Evolutionary conservation across 768 basidiomycete genomes (phyloP).

Genomic region (Dioszegia aurantiaca): DNA sequence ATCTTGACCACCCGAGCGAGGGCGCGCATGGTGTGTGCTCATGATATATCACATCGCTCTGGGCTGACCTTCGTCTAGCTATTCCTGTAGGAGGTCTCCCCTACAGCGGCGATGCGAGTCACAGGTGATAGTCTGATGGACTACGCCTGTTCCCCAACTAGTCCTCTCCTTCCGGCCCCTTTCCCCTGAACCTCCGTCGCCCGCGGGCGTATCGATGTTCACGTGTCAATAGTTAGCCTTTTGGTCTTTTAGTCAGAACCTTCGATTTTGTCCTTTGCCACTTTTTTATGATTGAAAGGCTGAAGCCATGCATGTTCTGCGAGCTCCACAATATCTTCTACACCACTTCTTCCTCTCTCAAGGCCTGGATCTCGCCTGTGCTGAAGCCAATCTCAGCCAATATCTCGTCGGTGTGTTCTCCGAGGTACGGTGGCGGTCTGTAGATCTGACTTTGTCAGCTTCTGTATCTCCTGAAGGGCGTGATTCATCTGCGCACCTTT

Average conservation of each 20-base stretch:
- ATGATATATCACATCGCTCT: neutral
- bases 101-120: conserved; percentile 2
- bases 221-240: neutral
- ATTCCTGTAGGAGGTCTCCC: neutral
- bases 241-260: neutral
- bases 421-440: conserved; percentile 80
- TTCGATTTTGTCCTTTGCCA: conserved; percentile 11
- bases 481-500: conserved; percentile 24
- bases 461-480: conserved; percentile 51
- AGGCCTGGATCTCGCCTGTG: conserved; percentile 53
- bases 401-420: conserved; percentile 75
- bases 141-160: neutral
- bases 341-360: conserved; percentile 57
- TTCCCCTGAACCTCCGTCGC: neutral
- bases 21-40: neutral
- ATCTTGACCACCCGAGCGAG: neutral
- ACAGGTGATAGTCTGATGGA: neutral
- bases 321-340: conserved; percentile 23
- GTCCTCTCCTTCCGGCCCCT: neutral
- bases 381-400: conserved; percentile 56
- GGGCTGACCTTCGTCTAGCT: neutral
- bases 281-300: too few relatives aligned
- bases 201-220: neutral
- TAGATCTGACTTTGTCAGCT: conserved; percentile 56
- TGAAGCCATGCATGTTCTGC: neutral